Evolutionary conservation across 2,329 filamentous ascomycete genomes (phyloP).

Genomic region (Tolypocladium ophioglossoides): DNA sequence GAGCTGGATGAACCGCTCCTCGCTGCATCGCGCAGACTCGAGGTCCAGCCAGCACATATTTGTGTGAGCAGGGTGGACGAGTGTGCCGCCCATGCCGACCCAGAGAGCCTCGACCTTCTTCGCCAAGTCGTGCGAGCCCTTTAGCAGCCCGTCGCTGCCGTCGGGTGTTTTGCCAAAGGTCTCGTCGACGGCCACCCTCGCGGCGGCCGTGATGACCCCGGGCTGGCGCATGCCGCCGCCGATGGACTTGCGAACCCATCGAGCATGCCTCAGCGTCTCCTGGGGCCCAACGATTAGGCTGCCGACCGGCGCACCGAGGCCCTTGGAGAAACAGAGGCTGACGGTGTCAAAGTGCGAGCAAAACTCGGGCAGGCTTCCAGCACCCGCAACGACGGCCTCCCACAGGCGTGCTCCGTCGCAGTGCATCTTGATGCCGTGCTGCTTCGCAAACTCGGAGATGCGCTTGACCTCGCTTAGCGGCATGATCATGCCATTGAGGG

Average conservation of each 20-base stretch:
- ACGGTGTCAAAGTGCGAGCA: constrained; percentile 62
- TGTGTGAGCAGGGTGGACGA: constrained; percentile 65
- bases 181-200: constrained; percentile 52
- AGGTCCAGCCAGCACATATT: constrained; percentile 88
- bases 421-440: constrained; percentile 58
- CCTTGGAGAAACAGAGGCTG: constrained; percentile 73
- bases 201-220: constrained; percentile 62
- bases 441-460: constrained; percentile 60
- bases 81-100: constrained; percentile 56
- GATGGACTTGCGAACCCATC: constrained; percentile 53
- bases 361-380: constrained; percentile 56
- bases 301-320: constrained; percentile 70
- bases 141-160: constrained; percentile 45
- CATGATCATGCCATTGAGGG: constrained; percentile 67
- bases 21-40: constrained; percentile 40
- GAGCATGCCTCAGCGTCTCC: constrained; percentile 24
- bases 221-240: constrained; percentile 67
- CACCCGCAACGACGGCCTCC: constrained; percentile 66
- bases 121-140: constrained; percentile 50
- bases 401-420: constrained; percentile 72
- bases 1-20: constrained; percentile 26
- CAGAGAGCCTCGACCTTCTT: constrained; percentile 58
- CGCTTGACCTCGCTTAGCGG: constrained; percentile 59
- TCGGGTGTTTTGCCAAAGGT: constrained; percentile 27
- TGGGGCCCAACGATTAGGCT: constrained; percentile 54